Evolutionary conservation across 2,329 filamentous ascomycete species (phyloP).

Genomic region (Bretziella fagacearum): DNA sequence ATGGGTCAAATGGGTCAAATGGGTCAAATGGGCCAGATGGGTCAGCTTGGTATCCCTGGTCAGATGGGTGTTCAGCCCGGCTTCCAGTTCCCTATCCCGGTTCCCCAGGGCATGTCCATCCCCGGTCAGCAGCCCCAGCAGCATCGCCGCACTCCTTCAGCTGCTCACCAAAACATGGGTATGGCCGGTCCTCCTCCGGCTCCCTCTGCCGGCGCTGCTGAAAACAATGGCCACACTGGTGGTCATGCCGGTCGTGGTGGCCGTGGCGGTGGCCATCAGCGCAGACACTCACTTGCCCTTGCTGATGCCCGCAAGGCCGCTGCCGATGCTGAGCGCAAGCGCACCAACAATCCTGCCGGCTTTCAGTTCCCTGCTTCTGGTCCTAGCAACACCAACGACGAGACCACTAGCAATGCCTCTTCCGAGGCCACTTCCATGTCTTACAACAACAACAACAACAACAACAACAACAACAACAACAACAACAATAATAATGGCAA

Average conservation of each 20-base stretch:
- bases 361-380: constrained; percentile 84
- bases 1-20: neutral
- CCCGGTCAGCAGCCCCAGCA: constrained; percentile 54
- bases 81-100: constrained; percentile 77
- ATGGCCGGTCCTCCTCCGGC: constrained; percentile 69
- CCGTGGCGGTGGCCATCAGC: constrained; percentile 65
- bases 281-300: constrained; percentile 84
- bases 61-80: constrained; percentile 64
- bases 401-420: constrained; percentile 24
- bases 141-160: constrained; percentile 91
- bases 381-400: constrained; percentile 41
- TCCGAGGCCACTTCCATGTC: constrained; percentile 20
- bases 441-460: constrained; percentile 25
- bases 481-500: constrained; percentile 17
- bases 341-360: constrained; percentile 47
- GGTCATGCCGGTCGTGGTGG: constrained; percentile 59
- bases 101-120: constrained; percentile 48
- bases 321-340: constrained; percentile 92
- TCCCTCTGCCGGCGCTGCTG: constrained; percentile 78
- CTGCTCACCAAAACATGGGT: constrained; percentile 67
- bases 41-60: constrained; percentile 68
- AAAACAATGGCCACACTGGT: constrained; percentile 46
- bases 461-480: too few relatives aligned
- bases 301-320: constrained; percentile 96
- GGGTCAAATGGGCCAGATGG: constrained; percentile 33